Percentiles rank a stretch among this genome's conserved stretches.
Evolutionary conservation across 2,329 filamentous ascomycete genomes (phyloP).

Genomic region (Colletotrichum endophyticum): DNA sequence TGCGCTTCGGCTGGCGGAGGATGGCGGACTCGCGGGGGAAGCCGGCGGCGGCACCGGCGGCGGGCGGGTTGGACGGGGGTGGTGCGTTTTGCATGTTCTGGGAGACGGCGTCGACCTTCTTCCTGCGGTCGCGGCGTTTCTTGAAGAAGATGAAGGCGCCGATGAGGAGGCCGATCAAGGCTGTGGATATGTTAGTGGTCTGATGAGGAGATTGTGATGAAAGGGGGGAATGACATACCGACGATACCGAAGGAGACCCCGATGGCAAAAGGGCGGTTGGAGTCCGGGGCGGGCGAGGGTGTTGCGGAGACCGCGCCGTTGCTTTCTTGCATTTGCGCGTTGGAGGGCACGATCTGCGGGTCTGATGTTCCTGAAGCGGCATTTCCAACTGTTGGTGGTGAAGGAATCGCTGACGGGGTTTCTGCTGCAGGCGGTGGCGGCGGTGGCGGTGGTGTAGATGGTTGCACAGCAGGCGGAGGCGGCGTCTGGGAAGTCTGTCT

Average conservation of each 20-base stretch:
- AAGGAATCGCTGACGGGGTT: neutral
- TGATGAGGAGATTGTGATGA: too few relatives aligned
- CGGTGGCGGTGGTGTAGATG: neutral
- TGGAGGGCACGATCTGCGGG: neutral
- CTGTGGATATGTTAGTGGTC: neutral
- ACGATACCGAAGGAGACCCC: conserved; percentile 3
- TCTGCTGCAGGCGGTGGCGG: neutral
- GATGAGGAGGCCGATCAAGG: neutral
- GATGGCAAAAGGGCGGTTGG: neutral
- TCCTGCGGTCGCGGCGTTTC: conserved; percentile 2
- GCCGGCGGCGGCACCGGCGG: neutral
- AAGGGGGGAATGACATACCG: neutral
- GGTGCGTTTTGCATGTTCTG: conserved; percentile 6
- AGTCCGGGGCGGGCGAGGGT: neutral
- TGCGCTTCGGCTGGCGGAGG: neutral
- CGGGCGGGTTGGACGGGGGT: neutral
- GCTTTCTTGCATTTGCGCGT: neutral
- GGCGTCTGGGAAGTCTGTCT: neutral
- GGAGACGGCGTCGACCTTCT: conserved; percentile 7
- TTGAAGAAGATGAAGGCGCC: neutral
- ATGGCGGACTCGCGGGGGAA: neutral
- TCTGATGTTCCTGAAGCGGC: neutral
- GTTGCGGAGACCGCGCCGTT: neutral
- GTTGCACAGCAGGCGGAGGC: neutral
- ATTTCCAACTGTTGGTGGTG: neutral